Evolutionary conservation across 176 grass and related monocot genomes (phyloP), one percentile per base, ranked within the genome.

Genomic region (Thinopyrum elongatum): DNA sequence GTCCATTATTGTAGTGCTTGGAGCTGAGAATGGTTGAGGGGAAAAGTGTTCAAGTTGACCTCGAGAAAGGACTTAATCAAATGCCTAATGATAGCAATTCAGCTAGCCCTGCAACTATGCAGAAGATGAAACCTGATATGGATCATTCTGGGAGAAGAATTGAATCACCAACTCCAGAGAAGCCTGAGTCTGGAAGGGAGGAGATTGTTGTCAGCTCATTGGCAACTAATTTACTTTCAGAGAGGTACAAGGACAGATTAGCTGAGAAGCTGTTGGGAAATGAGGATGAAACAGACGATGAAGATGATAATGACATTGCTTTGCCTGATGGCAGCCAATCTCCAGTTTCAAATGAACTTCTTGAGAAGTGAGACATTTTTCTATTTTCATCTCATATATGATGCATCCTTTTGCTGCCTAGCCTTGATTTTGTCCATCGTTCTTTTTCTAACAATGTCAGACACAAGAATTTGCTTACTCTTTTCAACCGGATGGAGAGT

Each of bases 401-500:
- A 65, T 86, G 22, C 22, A 62, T 26, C 22, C 13, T 11, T 25
- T 9, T 79, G 44, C 46, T 80, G 25, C 61, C 22, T 79, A 51
- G 21, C 22, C 81, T 42, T 87, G 57, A 83, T 55, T 84, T 55
- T 84, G 72, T 44, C 59, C 29, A 74, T 30, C 10, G 4, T 92
- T 57, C 55, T 78, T 70, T 84, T 79, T 90, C 59, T 77, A 75
- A 67, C 73, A 21, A 78, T 85, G 41, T 21, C 55, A 99, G 97
- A 8, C 90, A 86, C 75, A 88, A 78, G 53, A 82, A 81, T 88
- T 89, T 99, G 67, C 51, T 89, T 6, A 75, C 91, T 79, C 87
- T 96, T 80, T 99, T 99, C 79, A 93, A 88, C 72, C 86, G 91
- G 42, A 88, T 99, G 90, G 90, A 94, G 70, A 94, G 82, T 88